Base-by-base conservation (phyloP, 441 rosid genomes). In the Gossypium davidsonii region DNA sequence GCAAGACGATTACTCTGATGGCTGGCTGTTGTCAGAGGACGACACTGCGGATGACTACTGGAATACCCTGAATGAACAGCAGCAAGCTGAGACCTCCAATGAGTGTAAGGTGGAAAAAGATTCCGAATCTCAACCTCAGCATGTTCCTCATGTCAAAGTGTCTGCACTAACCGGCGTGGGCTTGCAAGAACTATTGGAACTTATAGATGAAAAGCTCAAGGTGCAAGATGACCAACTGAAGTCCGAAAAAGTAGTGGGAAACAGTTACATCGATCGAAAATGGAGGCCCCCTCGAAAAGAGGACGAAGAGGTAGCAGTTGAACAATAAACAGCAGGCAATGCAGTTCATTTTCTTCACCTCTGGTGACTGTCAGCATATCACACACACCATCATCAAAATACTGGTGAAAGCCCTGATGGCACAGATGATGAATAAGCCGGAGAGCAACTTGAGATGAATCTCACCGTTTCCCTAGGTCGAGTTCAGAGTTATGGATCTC, bases 201-300 rank as follows among this genome's bases (percentile, higher is more conserved):
- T 90, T 14, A 77, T 94, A 1, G 93, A 90, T 25, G 89, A 82
- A 64, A 85, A 79, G 83, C 79, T 94, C 68, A 77, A 85, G 73
- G 71, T 73, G 0, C 81, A 61, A 74, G 89, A 87, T 31, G 70
- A 85, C 49, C 81, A 80, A 73, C 68, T 58, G 6, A 82, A 82
- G 80, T 71, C 79, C 49, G 71, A 59, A 60, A 75, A 81, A 34
- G 74, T 78, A 25, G 83, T 79, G 1, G 86, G 81, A 79, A 82
- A 81, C 55, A 80, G 72, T 74, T 55, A 73, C 8, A 81, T 80
- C 46, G 72, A 79, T 69, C 76, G 83, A 67, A 94, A 94, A 79
- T 92, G 94, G 93, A 84, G 96, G 79, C 98, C 98, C 21, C 80
- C 91, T 65, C 84, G 77, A 10, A 37, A 58, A 0, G 84, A 76